Conservation (phyloP, 345 rosid genomes). For the Acer campestre region DNA sequence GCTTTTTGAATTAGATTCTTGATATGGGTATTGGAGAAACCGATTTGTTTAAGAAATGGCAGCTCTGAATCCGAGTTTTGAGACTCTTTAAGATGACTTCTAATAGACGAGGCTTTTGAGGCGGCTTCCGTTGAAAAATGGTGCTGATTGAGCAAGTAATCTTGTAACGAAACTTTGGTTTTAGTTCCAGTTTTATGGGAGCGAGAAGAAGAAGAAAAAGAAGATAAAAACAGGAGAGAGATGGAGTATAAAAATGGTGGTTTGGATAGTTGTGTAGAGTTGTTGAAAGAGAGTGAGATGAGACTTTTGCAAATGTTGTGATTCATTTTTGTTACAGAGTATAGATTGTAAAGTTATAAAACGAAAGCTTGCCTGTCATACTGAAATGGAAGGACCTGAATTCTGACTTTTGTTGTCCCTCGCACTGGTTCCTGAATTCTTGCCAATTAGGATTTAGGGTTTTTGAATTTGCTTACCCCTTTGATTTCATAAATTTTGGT, state of each 20-base stretch:
- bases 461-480: too few species aligned
- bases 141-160: conserved; percentile 33
- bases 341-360: too few species aligned
- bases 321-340: conserved; percentile 11
- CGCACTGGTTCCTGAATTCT: too few species aligned
- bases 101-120: conserved; percentile 21
- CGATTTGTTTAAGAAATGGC: conserved; percentile 28
- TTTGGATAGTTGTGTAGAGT: conserved; percentile 1
- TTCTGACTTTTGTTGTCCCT: too few species aligned
- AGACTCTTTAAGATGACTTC: conserved; percentile 2
- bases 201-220: not conserved
- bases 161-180: conserved; percentile 15
- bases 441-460: too few species aligned
- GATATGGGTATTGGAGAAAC: conserved; percentile 32
- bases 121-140: conserved; percentile 30
- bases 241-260: conserved; percentile 2
- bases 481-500: too few species aligned
- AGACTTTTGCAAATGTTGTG: conserved; percentile 18
- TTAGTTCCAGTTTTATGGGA: not conserved
- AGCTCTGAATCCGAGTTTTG: conserved; percentile 23
- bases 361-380: too few species aligned
- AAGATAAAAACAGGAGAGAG: conserved; percentile 11
- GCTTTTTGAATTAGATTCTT: conserved; percentile 17
- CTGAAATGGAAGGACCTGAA: too few species aligned
- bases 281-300: conserved; percentile 17